These are phyloP conservation scores for Plasmopara halstedii DNA, from an alignment of 352 stramenopile species.

Conservation along the genomic window DNA sequence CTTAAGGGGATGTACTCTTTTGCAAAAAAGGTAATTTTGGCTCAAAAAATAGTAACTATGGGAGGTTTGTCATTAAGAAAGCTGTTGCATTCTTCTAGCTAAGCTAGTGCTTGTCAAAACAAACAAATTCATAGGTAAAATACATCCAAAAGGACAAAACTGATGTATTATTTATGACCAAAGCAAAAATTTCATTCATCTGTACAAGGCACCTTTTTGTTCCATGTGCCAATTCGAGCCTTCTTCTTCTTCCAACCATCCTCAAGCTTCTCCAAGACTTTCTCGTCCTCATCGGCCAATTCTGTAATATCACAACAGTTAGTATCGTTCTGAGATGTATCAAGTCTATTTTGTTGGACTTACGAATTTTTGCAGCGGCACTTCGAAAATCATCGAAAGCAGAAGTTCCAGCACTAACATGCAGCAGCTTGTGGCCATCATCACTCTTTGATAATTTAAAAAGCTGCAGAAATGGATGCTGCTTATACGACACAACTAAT, in stretches of 20 bases:
- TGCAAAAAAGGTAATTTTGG: no score
- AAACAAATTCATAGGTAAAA: no score
- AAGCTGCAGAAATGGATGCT: slow-evolving; percentile 50
- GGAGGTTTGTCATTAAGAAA: no score
- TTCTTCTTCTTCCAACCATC: slow-evolving; percentile 80
- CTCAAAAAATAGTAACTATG: no score
- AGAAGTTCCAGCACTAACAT: slow-evolving; percentile 10
- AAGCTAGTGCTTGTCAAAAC: no score
- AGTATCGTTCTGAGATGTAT: not conserved
- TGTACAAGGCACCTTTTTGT: slow-evolving; percentile 23
- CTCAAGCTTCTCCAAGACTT: slow-evolving; percentile 50
- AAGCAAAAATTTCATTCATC: slow-evolving; percentile 18
- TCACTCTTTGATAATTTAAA: slow-evolving; percentile 32
- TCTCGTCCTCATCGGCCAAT: slow-evolving; percentile 35
- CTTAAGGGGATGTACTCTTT: no score
- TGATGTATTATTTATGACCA: not conserved
- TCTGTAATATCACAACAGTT: slow-evolving; percentile 20
- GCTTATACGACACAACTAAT: slow-evolving; percentile 53
- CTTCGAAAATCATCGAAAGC: slow-evolving; percentile 38
- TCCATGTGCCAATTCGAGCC: slow-evolving; percentile 42
- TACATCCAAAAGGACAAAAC: no score
- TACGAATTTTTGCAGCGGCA: slow-evolving; percentile 50
- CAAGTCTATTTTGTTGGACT: not conserved
- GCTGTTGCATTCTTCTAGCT: no score
- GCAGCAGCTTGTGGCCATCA: slow-evolving; percentile 15